Conservation (phyloP, 495 filamentous ascomycete species). For the Aspergillus asperescens region DNA sequence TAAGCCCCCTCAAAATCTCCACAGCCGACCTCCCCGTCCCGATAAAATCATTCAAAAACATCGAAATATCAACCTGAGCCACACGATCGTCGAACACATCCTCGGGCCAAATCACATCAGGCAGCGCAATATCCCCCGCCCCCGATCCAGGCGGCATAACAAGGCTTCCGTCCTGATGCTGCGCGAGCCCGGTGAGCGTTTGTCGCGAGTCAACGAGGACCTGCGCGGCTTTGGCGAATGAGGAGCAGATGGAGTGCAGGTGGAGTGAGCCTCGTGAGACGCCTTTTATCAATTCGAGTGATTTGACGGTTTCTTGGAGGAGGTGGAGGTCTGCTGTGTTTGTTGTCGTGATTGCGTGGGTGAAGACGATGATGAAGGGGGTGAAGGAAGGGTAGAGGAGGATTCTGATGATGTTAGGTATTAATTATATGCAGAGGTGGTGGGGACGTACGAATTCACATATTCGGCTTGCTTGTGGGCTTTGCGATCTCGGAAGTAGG, state of each 20-base stretch:
- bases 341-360: slow-evolving; percentile 25
- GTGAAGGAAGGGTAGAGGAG: slow-evolving; percentile 26
- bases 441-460: slow-evolving; percentile 18
- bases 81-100: slow-evolving; percentile 16
- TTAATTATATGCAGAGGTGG: not conserved
- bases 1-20: slow-evolving; percentile 21
- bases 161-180: slow-evolving; percentile 23
- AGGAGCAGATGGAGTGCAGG: slow-evolving; percentile 23
- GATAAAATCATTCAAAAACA: slow-evolving; percentile 28
- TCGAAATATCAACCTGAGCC: slow-evolving; percentile 21
- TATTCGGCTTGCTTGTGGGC: slow-evolving; percentile 28
- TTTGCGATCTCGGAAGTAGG: slow-evolving; percentile 21
- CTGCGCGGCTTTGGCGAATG: slow-evolving; percentile 22
- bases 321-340: slow-evolving; percentile 15
- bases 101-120: slow-evolving; percentile 23
- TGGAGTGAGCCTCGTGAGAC: slow-evolving; percentile 21
- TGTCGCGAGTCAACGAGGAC: slow-evolving; percentile 21
- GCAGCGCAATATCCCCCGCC: slow-evolving; percentile 18
- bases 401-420: slow-evolving; percentile 17
- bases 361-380: slow-evolving; percentile 26
- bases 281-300: slow-evolving; percentile 21
- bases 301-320: slow-evolving; percentile 21
- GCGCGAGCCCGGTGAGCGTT: slow-evolving; percentile 20
- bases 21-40: slow-evolving; percentile 22
- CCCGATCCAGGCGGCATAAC: slow-evolving; percentile 15